phyloP scores from a whole-genome alignment of 208 protist genomes.

The Trypanosoma melophagium region DNA sequence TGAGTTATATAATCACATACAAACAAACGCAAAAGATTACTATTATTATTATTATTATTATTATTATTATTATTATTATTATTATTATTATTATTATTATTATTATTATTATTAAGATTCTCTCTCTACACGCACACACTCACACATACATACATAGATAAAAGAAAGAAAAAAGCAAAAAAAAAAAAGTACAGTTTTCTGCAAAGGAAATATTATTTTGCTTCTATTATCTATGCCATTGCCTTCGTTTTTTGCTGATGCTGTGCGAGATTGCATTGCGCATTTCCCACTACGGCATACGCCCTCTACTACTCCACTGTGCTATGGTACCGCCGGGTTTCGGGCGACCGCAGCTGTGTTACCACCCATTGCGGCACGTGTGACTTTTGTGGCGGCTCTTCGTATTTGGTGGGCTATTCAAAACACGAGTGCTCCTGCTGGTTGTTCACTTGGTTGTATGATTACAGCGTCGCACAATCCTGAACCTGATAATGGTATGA shows the following conservation, averaged over 20 bases:
- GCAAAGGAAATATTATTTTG: no score
- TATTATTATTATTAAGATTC: no score
- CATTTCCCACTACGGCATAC: conserved; percentile 53
- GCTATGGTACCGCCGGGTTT: conserved; percentile 86
- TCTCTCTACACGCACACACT: no score
- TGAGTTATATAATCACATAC: no score
- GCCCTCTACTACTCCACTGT: conserved; percentile 17
- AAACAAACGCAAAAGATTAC: no score
- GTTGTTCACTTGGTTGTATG: conserved; percentile 63
- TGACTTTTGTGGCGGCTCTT: conserved; percentile 58
- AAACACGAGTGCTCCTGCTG: conserved; percentile 1
- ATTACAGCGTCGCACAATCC: conserved; percentile 90
- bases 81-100: no score
- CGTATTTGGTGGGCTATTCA: conserved; percentile 38
- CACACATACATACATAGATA: no score
- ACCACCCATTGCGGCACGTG: conserved; percentile 56
- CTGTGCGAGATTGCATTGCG: conserved; percentile 25
- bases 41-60: no score
- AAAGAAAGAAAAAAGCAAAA: no score
- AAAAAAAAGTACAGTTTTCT: no score
- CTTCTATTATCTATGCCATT: background rate
- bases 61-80: no score
- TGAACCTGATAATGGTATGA: conserved; percentile 81
- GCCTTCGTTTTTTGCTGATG: conserved; percentile 9
- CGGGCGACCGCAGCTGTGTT: conserved; percentile 47